A percentile compares a stretch with the other conserved stretches of the same genome.
phyloP scores from a whole-genome alignment of 2,329 filamentous ascomycete species.

The Monosporascus sp. region DNA sequence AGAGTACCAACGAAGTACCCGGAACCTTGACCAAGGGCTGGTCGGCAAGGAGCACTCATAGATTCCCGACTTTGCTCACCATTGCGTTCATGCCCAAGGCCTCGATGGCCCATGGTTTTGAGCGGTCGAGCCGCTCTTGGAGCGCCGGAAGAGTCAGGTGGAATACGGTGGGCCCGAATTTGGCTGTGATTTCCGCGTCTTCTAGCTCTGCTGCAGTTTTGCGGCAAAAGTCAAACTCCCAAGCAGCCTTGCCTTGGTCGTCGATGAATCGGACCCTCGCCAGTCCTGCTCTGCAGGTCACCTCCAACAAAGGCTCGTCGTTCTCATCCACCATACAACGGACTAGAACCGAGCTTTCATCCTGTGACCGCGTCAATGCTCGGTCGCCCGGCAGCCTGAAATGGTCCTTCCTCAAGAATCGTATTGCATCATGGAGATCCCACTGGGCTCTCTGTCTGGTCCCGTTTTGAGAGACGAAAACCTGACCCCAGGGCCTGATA shows the following conservation, averaged over 20 bases:
- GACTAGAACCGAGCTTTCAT: constrained; percentile 4
- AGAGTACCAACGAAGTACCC: constrained; percentile 30
- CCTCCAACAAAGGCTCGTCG: constrained; percentile 16
- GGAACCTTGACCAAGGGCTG: constrained; percentile 32
- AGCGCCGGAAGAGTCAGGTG: constrained; percentile 19
- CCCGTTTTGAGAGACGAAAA: constrained; percentile 37
- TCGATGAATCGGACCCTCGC: constrained; percentile 24
- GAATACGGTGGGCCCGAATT: constrained; percentile 13
- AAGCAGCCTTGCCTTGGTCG: constrained; percentile 8
- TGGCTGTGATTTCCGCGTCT: not conserved
- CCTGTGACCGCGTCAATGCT: constrained; percentile 17
- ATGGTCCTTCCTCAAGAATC: constrained; percentile 63
- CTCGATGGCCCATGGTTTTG: constrained; percentile 24
- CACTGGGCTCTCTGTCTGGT: constrained; percentile 57
- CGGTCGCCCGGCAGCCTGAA: constrained; percentile 61
- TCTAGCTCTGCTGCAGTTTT: constrained; percentile 1
- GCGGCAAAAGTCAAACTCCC: constrained; percentile 12
- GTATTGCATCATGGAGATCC: constrained; percentile 63
- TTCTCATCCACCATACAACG: constrained; percentile 8
- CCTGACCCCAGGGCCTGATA: constrained; percentile 35
- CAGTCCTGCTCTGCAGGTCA: constrained; percentile 19
- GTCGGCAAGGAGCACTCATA: constrained; percentile 29
- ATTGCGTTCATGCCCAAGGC: constrained; percentile 37
- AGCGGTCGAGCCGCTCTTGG: constrained; percentile 24
- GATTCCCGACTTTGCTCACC: constrained; percentile 21